Base-by-base conservation (phyloP, 495 filamentous ascomycete genomes). In the Penicillium silybi region DNA sequence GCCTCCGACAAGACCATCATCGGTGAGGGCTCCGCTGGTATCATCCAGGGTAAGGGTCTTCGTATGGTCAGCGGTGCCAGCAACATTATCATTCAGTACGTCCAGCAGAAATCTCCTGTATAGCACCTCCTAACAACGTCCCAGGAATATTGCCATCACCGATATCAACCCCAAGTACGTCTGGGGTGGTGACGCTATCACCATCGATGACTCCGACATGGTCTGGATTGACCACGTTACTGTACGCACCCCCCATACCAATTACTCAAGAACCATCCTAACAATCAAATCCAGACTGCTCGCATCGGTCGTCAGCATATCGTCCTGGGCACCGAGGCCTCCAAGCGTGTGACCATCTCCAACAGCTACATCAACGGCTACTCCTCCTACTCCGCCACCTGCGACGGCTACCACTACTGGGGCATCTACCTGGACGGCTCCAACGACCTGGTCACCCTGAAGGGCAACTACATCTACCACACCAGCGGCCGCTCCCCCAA, bases 191-290 rank as follows among this genome's bases (percentile, higher is more conserved):
- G 74, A 77, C 46, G 74, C 66, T 25, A 75, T 77, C 56, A 75
- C 72, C 48, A 52, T 77, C 37, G 61, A 73, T 47, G 63, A 70
- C 52, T 46, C 52, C 27, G 71, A 75, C 55, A 41, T 74, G 52
- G 54, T 77, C 59, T 77, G 74, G 74, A 72, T 79, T 52, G 74
- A 74, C 59, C 71, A 76, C 58, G 74, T 78, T 35, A 73, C 67
- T 18, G 54, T 40, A 26, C 16, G 8, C 43, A 19, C 2, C 22
- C 13, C 41, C 8, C 17, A 25, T 43, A 6, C 19, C 4, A 2
- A 25, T 20, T 2, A 4, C 17, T 41, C 39, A 37, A 10, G 11
- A 13, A 1, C 29, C 47, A 7, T 38, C 44, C 49, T 42, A 43
- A 18, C 19, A 35, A 42, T 11, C 18, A 17, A 23, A 3, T 6